A percentile compares a stretch with the other conserved stretches of the same genome.
These are phyloP conservation scores for Penicillium brasilianum DNA, from an alignment of 2,329 filamentous ascomycete species.

Conservation along the genomic window DNA sequence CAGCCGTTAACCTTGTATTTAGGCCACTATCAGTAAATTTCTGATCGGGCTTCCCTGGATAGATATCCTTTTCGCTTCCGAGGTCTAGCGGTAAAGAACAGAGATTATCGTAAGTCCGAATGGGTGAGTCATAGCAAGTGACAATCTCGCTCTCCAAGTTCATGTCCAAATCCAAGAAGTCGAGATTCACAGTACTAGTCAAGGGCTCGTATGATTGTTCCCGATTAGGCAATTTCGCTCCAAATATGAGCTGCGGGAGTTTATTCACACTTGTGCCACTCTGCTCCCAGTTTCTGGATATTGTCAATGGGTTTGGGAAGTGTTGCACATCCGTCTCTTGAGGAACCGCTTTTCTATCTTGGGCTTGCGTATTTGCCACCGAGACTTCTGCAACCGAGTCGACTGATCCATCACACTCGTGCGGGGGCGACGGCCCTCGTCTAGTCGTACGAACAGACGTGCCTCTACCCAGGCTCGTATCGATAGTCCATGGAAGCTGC, in stretches of 20 bases:
- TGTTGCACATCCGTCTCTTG: background rate
- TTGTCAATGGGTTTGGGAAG: too few relatives aligned
- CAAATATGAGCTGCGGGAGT: background rate
- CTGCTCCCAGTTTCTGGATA: background rate
- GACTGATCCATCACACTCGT: background rate
- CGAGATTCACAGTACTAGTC: slow-evolving; percentile 8
- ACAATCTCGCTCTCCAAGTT: background rate
- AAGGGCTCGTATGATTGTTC: background rate
- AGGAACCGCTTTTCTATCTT: background rate
- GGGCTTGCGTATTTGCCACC: background rate
- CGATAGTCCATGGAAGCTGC: slow-evolving; percentile 29
- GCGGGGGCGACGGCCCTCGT: background rate
- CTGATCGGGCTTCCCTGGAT: background rate
- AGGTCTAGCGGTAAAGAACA: background rate
- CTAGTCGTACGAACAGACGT: background rate
- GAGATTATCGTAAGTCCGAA: background rate
- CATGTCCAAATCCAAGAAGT: slow-evolving; percentile 10
- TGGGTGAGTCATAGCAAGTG: background rate
- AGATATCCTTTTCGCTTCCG: background rate
- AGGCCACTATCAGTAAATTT: background rate
- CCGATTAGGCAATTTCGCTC: background rate
- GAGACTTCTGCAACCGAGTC: background rate
- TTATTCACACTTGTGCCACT: too few relatives aligned
- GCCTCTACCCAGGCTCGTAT: background rate
- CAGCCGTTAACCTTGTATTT: background rate